Conservation (phyloP, 768 basidiomycete species). For the Suillus americanus region DNA sequence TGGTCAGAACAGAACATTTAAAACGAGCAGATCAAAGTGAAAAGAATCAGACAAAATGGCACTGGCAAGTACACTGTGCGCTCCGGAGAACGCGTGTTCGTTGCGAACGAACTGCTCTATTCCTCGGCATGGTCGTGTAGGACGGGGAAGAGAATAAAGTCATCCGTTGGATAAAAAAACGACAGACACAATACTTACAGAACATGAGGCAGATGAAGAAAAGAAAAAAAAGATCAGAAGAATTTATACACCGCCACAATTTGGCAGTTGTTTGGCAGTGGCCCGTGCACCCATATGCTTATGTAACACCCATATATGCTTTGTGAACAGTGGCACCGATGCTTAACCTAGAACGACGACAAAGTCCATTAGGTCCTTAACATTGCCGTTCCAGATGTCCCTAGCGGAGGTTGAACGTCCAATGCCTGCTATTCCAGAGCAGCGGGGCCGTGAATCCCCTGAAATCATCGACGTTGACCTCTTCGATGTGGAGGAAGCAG, state of each 20-base stretch:
- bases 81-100: slow-evolving; percentile 59
- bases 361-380: slow-evolving; percentile 7
- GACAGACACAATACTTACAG: not conserved
- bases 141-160: slow-evolving; percentile 91
- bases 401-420: slow-evolving; percentile 13
- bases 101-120: slow-evolving; percentile 80
- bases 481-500: slow-evolving; percentile 34
- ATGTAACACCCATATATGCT: slow-evolving; percentile 21
- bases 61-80: slow-evolving; percentile 85
- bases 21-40: not conserved
- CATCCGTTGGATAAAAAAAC: slow-evolving; percentile 42
- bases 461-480: slow-evolving; percentile 48
- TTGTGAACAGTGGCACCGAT: not conserved
- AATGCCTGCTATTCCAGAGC: slow-evolving; percentile 12
- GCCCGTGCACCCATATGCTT: slow-evolving; percentile 30
- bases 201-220: slow-evolving; percentile 16
- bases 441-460: slow-evolving; percentile 15
- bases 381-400: slow-evolving; percentile 21
- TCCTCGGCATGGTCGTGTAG: slow-evolving; percentile 87
- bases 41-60: slow-evolving; percentile 75
- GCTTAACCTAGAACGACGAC: slow-evolving; percentile 19
- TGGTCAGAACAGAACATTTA: slow-evolving; percentile 14
- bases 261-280: slow-evolving; percentile 28
- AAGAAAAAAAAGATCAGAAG: not conserved
- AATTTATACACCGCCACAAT: slow-evolving; percentile 29